Base-by-base conservation (phyloP, 305 asterid genomes). In the Nicotiana rustica region DNA sequence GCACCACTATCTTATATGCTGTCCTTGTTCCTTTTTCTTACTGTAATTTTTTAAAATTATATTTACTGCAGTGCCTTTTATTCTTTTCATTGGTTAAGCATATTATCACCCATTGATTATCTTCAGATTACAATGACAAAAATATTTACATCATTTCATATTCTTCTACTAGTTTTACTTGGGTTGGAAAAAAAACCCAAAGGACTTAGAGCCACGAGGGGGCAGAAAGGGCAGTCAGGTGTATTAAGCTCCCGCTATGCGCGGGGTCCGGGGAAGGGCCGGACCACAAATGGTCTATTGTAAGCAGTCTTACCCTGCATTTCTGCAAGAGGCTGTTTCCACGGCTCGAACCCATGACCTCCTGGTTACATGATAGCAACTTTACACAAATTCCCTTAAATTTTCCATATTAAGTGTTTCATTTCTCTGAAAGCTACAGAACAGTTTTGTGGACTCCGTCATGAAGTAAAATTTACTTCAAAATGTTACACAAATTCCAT, bases 361-460 rank as follows among this genome's bases (percentile, higher is more conserved):
- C 49, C 12, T 41, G 12, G 49, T 41, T 10, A 41, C 49, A 41
- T 2, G 49, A 41, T 41, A 41, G 49, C 49, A 41, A 41, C 49
- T 8, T 41, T 41, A 47, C 21, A 47, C 62, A 21, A 18, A 44
- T 47, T 71, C 41, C 79, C 61, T 13, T 0, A 21, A 21, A 21
- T 21, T 57, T 17, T 21, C 61, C 38, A 71, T 19, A 18, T 71
- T 21, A 47, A 47, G 62, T 71, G 38, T 71, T 71, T 71, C 79
- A 47, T 57, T 47, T 21, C 79, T 71, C 35, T 2, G 41, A 71
- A 71, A 71, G 49, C 41, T 10, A 7, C 13, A 21, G 21, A 44
- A 44, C 35, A 71, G 78, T 47, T 44, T 71, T 35, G 21, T 21
- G 14, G 21, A 47, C 62, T 47, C 62, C 41, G 47, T 6, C 19